These are phyloP conservation scores for Boletus barrowsii DNA, from an alignment of 768 basidiomycete genomes.

Conservation along the genomic window DNA sequence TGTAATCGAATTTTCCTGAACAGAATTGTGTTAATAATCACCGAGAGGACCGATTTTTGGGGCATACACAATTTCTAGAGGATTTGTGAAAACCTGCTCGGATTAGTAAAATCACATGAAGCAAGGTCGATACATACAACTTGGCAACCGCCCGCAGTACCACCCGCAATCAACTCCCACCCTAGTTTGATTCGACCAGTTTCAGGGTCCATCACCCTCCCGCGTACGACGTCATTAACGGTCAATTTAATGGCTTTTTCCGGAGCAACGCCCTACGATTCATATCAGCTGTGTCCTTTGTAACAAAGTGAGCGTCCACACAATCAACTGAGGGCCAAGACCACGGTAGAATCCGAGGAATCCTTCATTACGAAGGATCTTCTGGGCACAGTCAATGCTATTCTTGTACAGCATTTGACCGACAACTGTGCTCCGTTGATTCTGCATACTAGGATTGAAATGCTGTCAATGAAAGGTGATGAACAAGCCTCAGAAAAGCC, in stretches of 20 bases:
- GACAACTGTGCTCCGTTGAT: conserved; percentile 94
- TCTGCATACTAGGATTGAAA: conserved; percentile 73
- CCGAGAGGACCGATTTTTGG: background rate
- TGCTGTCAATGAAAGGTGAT: background rate
- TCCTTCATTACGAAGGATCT: conserved; percentile 94
- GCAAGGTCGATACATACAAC: conserved; percentile 61
- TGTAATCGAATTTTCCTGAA: conserved; percentile 88
- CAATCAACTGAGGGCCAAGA: conserved; percentile 90
- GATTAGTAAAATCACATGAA: conserved; percentile 16
- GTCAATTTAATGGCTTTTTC: conserved; percentile 99
- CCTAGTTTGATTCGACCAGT: conserved; percentile 88
- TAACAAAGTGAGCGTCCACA: conserved; percentile 31
- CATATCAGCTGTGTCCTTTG: conserved; percentile 6
- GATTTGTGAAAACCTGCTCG: conserved; percentile 90
- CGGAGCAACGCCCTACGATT: conserved; percentile 80
- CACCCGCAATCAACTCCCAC: conserved; percentile 95
- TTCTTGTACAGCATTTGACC: conserved; percentile 97
- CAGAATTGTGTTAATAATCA: background rate
- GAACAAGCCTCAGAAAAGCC: conserved; percentile 1
- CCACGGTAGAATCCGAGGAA: conserved; percentile 95
- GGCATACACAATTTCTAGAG: conserved; percentile 88
- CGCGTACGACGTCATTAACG: conserved; percentile 88
- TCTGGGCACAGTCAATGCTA: conserved; percentile 88
- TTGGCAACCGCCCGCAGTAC: conserved; percentile 93
- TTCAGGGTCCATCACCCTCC: conserved; percentile 85